phyloP scores from a whole-genome alignment of 1,139 yeast species.

The Zhuliangozyma blackwelliae region DNA sequence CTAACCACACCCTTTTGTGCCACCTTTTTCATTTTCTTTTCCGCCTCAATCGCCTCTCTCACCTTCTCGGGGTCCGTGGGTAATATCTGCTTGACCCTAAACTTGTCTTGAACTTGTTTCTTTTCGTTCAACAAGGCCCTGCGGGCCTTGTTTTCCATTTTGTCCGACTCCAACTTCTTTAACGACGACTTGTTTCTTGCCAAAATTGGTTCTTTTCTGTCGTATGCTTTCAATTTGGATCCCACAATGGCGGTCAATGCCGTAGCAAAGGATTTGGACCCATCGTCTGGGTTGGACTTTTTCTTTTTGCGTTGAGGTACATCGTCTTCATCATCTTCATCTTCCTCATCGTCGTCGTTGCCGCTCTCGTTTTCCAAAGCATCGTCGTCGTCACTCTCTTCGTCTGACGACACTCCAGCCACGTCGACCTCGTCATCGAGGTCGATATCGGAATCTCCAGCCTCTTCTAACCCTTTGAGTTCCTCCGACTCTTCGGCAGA shows the following conservation, averaged over 20 bases:
- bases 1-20: constrained; percentile 95
- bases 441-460: too few relatives aligned
- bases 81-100: constrained; percentile 61
- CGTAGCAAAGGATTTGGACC: constrained; percentile 68
- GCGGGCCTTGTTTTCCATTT: constrained; percentile 80
- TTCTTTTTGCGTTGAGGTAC: constrained; percentile 45
- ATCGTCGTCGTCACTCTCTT: constrained; percentile 8
- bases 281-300: constrained; percentile 55
- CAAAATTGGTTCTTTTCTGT: constrained; percentile 83
- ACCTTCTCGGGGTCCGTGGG: constrained; percentile 46
- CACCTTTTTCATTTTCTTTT: constrained; percentile 67
- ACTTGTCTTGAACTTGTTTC: constrained; percentile 61
- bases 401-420: constrained; percentile 9
- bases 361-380: constrained; percentile 14
- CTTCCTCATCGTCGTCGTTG: constrained; percentile 16
- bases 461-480: constrained; percentile 5
- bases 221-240: constrained; percentile 83
- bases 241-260: constrained; percentile 84
- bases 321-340: constrained; percentile 26
- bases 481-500: too few relatives aligned
- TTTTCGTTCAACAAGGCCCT: constrained; percentile 67
- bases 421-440: constrained; percentile 1
- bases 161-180: constrained; percentile 74
- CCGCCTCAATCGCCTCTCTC: constrained; percentile 62
- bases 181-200: constrained; percentile 69